These are phyloP conservation scores for Casuarina cunninghamiana DNA, from an alignment of 306 rosid genomes.

Conservation along the genomic window DNA sequence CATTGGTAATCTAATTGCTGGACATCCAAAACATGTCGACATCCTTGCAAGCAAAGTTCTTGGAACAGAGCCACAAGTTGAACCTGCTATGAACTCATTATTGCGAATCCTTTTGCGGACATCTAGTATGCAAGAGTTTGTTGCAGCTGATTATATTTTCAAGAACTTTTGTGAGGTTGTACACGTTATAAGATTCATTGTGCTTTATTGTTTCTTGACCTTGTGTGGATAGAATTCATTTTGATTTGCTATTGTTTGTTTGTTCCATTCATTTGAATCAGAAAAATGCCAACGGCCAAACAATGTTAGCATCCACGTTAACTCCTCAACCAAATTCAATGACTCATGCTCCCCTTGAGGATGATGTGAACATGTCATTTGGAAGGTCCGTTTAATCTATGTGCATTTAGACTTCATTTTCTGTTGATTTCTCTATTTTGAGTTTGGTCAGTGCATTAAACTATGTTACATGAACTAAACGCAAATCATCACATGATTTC, in stretches of 20 bases:
- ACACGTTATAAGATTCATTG: slow-evolving; percentile 9
- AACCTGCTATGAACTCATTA: slow-evolving; percentile 84
- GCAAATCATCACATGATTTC: slow-evolving; percentile 16
- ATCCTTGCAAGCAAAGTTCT: slow-evolving; percentile 76
- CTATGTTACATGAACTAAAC: slow-evolving; percentile 16
- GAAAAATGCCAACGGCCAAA: slow-evolving; percentile 83
- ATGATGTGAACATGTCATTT: slow-evolving; percentile 89
- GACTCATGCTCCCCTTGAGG: slow-evolving; percentile 69
- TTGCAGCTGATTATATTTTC: slow-evolving; percentile 86
- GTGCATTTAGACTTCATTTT: slow-evolving; percentile 21
- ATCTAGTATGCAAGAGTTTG: slow-evolving; percentile 78
- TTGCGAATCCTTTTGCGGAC: slow-evolving; percentile 83
- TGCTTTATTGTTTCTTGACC: slow-evolving; percentile 18
- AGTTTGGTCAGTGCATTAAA: neutral
- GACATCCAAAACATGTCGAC: slow-evolving; percentile 75
- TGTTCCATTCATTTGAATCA: slow-evolving; percentile 41
- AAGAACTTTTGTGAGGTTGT: slow-evolving; percentile 91
- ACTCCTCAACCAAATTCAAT: slow-evolving; percentile 83
- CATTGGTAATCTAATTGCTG: slow-evolving; percentile 76
- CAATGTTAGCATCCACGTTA: slow-evolving; percentile 86
- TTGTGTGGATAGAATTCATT: slow-evolving; percentile 12
- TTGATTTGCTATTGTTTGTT: neutral
- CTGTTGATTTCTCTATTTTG: slow-evolving; percentile 3
- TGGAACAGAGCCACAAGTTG: slow-evolving; percentile 78
- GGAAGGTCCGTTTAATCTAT: slow-evolving; percentile 71